Evolutionary conservation across 352 stramenopile genomes (phyloP).

Genomic region (Peronosclerospora sorghi): DNA sequence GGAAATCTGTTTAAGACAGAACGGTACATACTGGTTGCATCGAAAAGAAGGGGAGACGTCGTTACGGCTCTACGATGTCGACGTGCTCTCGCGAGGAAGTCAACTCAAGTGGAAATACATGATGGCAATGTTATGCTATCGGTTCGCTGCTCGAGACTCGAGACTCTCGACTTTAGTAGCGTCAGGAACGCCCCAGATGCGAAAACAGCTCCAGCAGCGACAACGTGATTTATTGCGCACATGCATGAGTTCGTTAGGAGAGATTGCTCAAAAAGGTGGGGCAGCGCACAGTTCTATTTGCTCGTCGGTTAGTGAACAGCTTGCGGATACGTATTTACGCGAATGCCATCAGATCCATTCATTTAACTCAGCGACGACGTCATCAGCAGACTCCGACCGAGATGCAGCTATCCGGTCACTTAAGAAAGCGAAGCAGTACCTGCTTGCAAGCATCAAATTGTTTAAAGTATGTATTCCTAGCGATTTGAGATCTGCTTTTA

Average conservation of each 20-base stretch:
- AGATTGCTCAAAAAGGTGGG: slow-evolving; percentile 53
- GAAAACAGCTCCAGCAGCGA: slow-evolving; percentile 54
- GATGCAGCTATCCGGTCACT: slow-evolving; percentile 23
- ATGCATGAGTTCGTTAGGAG: slow-evolving; percentile 58
- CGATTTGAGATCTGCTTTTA: slow-evolving; percentile 16
- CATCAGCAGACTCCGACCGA: slow-evolving; percentile 3
- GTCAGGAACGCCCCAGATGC: slow-evolving; percentile 36
- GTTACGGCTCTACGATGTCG: slow-evolving; percentile 71
- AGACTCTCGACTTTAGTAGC: slow-evolving; percentile 55
- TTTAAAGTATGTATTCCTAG: slow-evolving; percentile 59
- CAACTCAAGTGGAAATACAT: slow-evolving; percentile 88
- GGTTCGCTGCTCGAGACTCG: slow-evolving; percentile 62
- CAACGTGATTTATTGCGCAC: slow-evolving; percentile 68
- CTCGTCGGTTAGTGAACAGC: slow-evolving; percentile 65
- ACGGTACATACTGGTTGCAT: slow-evolving; percentile 80
- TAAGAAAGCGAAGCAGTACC: slow-evolving; percentile 48
- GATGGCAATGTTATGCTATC: slow-evolving; percentile 85
- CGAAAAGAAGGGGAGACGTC: slow-evolving; percentile 70
- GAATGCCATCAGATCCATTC: slow-evolving; percentile 46
- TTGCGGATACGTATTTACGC: slow-evolving; percentile 72
- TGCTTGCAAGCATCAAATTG: slow-evolving; percentile 53
- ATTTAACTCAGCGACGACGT: slow-evolving; percentile 6
- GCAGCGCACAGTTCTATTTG: slow-evolving; percentile 64
- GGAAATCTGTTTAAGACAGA: slow-evolving; percentile 71
- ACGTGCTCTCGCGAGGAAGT: slow-evolving; percentile 71